These are phyloP conservation scores for Amyloporia xantha DNA, from an alignment of 768 basidiomycete genomes.

Conservation along the genomic window DNA sequence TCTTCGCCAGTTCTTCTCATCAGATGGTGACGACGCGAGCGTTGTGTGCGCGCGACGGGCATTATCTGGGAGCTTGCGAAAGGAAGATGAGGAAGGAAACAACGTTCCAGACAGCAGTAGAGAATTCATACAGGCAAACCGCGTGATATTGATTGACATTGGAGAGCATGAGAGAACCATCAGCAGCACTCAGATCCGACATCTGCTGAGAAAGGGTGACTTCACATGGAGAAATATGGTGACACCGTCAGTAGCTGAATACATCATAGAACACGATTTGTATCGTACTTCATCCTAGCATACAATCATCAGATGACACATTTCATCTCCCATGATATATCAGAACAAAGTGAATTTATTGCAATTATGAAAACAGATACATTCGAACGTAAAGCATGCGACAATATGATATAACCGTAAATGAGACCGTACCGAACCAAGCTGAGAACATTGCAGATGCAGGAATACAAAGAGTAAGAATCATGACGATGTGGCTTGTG, in stretches of 20 bases:
- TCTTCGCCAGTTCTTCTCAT: constrained; percentile 53
- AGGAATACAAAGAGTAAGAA: neutral
- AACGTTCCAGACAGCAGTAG: constrained; percentile 29
- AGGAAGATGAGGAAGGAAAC: constrained; percentile 23
- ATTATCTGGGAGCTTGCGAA: constrained; percentile 12
- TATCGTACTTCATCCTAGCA: constrained; percentile 25
- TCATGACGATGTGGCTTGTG: constrained; percentile 52
- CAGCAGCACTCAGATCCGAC: constrained; percentile 68
- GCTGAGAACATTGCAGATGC: neutral
- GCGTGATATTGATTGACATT: constrained; percentile 58
- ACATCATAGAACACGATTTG: constrained; percentile 41
- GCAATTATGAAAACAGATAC: neutral
- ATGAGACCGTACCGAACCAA: neutral
- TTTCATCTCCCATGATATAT: neutral
- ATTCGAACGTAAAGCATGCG: neutral
- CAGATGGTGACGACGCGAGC: constrained; percentile 48
- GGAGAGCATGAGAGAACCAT: constrained; percentile 45
- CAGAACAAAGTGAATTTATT: neutral
- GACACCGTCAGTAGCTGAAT: constrained; percentile 39
- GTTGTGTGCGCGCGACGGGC: constrained; percentile 62
- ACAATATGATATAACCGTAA: neutral
- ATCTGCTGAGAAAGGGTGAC: constrained; percentile 30
- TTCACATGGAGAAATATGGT: constrained; percentile 43
- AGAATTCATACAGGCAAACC: constrained; percentile 44
- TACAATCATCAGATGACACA: neutral